Base-by-base conservation (phyloP, 2,329 filamentous ascomycete genomes). In the Neoscytalidium dimidiatum region DNA sequence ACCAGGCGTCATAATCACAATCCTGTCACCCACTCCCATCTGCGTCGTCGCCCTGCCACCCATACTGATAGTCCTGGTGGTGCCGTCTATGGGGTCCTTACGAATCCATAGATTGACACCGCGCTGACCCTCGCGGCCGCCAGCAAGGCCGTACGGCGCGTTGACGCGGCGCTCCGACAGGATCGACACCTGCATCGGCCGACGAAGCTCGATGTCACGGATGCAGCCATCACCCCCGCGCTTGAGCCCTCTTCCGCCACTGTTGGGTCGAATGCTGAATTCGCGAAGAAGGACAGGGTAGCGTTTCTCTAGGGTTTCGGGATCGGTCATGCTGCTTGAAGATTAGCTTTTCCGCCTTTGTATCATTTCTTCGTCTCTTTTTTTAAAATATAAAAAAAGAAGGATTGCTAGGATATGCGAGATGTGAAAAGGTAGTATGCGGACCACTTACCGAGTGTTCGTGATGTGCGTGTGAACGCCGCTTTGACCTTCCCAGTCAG, bases 31-130 rank as follows among this genome's bases (percentile, higher is more conserved):
- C 1, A 87, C 82, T 71, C 87, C 83, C 90, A 94, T 93, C 14
- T 84, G 83, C 14, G 90, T 91, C 23, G 88, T 92, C 70, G 94
- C 94, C 82, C 94, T 94, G 1, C 87, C 90, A 0, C 91, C 91
- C 43, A 94, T 74, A 71, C 91, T 93, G 72, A 94, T 89, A 57
- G 83, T 81, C 38, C 88, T 80, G 74, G 88, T 81, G 66, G 81
- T 78, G 81, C 71, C 83, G 68, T 85, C 83, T 5, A 72, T 71
- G 62, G 65, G 71, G 13, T 56, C 49, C 38, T 7, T 43, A 11
- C 51, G 35, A 26, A 64, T 56, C 61, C 61, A 64, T 7, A 64
- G 49, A 14, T 96, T 96, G 68, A 92, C 80, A 0, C 92, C 92
- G 56, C 89, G 88, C 70, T 86, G 77, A 0, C 86, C 93, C 68